Evolutionary conservation across 495 filamentous ascomycete genomes (phyloP), one percentile per base, ranked within the genome.

Genomic region (Aspergillus carlsbadensis): DNA sequence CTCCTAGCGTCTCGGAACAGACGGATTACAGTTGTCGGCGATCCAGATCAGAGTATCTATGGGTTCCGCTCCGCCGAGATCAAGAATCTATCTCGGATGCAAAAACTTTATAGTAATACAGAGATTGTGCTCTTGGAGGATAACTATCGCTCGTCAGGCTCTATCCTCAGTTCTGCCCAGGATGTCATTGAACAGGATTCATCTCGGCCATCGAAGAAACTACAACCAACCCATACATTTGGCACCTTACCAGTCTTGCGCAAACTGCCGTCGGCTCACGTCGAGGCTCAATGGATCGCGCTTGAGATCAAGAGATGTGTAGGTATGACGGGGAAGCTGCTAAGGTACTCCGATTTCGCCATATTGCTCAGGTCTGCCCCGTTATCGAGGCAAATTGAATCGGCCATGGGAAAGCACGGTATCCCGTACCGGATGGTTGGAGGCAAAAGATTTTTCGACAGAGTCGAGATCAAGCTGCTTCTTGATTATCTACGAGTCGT

Each of bases 41-140:
- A 99, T 66, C 95, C 95, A 7, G 94, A 99, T 67, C 95, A 99
- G 65, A 96, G 92, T 61, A 99, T 99, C 49, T 99, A 99, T 65
- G 90, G 93, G 5, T 99, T 96, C 77, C 87, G 95, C n/a, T 93
- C 91, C 5, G 95, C 95, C 18, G 94, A 99, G 70, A 92, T 95
- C 59, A 84, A 87, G 67, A 99, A 99, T 67, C 77, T 98, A 35
- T 81, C 82, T 57, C 80, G 87, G 2, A 87, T 99, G 84, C 81
- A 89, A 55, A 73, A 73, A 36, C 83, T 86, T 39, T 97, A 91
- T 64, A 82, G 83, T 0, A 84, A 89, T 40, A 93, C 91, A 1
- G 79, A 89, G 0, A 82, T 92, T 17, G 86, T 97, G 17, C 84
- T 91, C 15, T 77, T 99, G n/a, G 91, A 96, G 64, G 86, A 96